Evolutionary conservation across 2,329 filamentous ascomycete genomes (phyloP).

Genomic region (Sphaerulina vaccinii): DNA sequence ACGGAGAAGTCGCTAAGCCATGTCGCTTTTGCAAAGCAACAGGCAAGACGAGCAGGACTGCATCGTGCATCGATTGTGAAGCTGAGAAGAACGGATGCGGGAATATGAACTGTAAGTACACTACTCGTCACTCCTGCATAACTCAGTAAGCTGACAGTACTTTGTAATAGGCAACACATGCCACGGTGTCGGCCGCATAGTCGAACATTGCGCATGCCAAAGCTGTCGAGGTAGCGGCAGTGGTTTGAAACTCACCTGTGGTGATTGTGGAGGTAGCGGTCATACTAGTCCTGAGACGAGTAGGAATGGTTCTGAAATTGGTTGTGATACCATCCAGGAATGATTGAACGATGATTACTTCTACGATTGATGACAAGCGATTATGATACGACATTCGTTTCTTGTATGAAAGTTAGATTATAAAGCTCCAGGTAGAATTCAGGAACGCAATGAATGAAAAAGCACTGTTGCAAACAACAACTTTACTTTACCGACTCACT

Average conservation of each 20-base stretch:
- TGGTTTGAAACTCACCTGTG: constrained; percentile 16
- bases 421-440: too few species aligned
- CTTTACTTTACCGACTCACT: too few species aligned
- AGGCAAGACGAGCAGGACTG: constrained; percentile 4
- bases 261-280: constrained; percentile 20
- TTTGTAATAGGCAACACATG: constrained; percentile 1
- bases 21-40: constrained; percentile 21
- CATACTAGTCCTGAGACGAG: constrained; percentile 2
- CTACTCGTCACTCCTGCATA: too few species aligned
- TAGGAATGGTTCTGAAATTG: constrained; percentile 4
- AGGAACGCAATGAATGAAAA: too few species aligned
- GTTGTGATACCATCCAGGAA: constrained; percentile 4
- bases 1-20: constrained; percentile 17
- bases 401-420: background rate
- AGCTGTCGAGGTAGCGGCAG: constrained; percentile 17
- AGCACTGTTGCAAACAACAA: too few species aligned
- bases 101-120: constrained; percentile 18
- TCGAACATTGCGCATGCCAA: constrained; percentile 3
- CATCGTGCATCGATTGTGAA: constrained; percentile 15
- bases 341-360: background rate
- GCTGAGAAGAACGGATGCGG: constrained; percentile 23
- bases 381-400: background rate
- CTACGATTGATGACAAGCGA: background rate
- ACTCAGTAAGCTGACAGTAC: background rate
- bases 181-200: constrained; percentile 6